Evolutionary conservation across 805 yeast genomes (phyloP), one percentile per base, ranked within the genome.

Genomic region (Zygoascus bituminiphila): DNA sequence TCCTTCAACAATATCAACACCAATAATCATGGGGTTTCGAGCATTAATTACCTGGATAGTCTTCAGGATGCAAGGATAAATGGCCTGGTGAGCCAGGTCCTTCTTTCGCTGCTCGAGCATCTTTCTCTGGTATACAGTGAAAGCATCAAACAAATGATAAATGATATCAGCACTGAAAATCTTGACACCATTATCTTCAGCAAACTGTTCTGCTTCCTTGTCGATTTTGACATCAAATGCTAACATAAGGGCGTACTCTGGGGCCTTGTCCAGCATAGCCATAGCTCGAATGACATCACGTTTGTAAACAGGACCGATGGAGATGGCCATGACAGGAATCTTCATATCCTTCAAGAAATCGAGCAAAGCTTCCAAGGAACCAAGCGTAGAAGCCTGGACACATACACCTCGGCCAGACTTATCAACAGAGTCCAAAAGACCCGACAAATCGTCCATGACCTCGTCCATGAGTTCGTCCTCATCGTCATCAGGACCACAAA

Each of bases 11-110:
- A 93, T 95, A 65, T 93, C 99, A 51, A 93, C 98, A 80, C 99
- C 99, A 63, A 93, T 86, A 63, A 93, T 89, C 98, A 93, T 93
- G 54, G 99, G 99, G 67, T 89, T 88, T 71, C 98, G 86, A 74
- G 91, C 91, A 81, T 93, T 93, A 68, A 93, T 93, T 64, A 93
- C 87, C 73, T 93, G 98, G 57, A 93, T 69, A 15, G 97, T 93
- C 70, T 87, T 86, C 71, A 93, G 71, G 29, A 91, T 96, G 75
- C 94, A 84, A 59, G 99, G 99, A 81, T 81, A 89, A 44, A 85
- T 84, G 42, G 98, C 98, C 60, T 77, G 84, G 59, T 82, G 91
- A 70, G 82, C 73, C 70, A 84, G 85, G 57, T 87, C 95, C 65
- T 82, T 80, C 70, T 97, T 84, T 70, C 95, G 86, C 67, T 81